Conservation (phyloP, 305 asterid genomes). For the Lippia alba region DNA sequence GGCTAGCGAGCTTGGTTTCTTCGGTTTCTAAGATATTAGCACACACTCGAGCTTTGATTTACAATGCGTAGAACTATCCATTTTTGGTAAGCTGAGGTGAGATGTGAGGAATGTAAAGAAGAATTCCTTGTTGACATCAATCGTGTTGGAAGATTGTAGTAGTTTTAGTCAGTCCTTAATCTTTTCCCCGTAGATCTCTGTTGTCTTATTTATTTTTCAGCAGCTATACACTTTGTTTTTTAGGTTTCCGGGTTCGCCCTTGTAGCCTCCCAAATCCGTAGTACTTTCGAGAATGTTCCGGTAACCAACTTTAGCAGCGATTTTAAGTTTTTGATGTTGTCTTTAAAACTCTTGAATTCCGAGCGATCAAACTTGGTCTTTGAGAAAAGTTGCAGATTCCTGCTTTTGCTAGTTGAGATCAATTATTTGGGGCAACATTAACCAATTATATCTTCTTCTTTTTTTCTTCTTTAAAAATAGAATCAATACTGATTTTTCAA, state of each 20-base stretch:
- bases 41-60: not conserved
- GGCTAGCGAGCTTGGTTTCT: constrained; percentile 76
- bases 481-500: too few relatives aligned
- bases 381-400: too few relatives aligned
- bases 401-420: too few relatives aligned
- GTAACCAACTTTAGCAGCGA: constrained; percentile 2
- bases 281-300: not conserved
- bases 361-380: not conserved
- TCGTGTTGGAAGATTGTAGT: constrained; percentile 17
- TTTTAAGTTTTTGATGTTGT: too few relatives aligned
- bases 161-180: too few relatives aligned
- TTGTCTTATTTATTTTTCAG: not conserved
- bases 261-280: not conserved
- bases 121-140: constrained; percentile 12
- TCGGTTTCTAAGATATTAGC: constrained; percentile 49
- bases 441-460: too few relatives aligned
- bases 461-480: too few relatives aligned
- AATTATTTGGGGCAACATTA: too few relatives aligned
- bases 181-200: constrained; percentile 10
- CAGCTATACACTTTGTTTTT: not conserved
- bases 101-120: constrained; percentile 24
- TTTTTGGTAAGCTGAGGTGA: constrained; percentile 17
- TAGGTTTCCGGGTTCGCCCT: constrained; percentile 4
- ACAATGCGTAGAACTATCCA: not conserved
- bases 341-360: not conserved